phyloP scores from a whole-genome alignment of 176 grass and related monocot species.

The Ensete ventricosum region DNA sequence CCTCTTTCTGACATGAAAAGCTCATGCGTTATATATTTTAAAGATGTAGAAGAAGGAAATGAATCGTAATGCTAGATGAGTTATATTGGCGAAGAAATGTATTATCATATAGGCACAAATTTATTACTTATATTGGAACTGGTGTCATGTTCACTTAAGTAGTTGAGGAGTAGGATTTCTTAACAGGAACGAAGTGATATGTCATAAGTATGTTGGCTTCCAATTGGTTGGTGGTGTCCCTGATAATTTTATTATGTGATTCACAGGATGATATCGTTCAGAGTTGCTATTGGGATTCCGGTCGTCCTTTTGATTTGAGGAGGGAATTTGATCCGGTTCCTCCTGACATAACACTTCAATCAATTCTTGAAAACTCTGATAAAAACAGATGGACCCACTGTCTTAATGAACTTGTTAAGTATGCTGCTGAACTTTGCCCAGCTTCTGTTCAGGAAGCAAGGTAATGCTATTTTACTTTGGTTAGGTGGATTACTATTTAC shows the following conservation, averaged over 20 bases:
- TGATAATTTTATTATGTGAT: slow-evolving; percentile 3
- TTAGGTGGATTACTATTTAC: background rate
- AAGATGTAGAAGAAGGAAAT: too few relatives aligned
- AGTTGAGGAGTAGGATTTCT: background rate
- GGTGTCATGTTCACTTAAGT: background rate
- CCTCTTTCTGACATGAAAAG: too few relatives aligned
- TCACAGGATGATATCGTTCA: slow-evolving; percentile 96
- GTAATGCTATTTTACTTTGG: slow-evolving; percentile 34
- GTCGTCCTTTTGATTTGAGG: slow-evolving; percentile 80
- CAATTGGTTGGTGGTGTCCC: slow-evolving; percentile 5
- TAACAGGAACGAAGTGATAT: background rate
- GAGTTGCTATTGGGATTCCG: slow-evolving; percentile 96
- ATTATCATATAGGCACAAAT: background rate
- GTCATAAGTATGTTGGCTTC: background rate
- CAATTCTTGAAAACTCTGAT: slow-evolving; percentile 82
- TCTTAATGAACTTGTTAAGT: slow-evolving; percentile 94
- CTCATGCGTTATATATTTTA: too few relatives aligned
- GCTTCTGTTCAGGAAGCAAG: slow-evolving; percentile 84
- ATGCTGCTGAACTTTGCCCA: slow-evolving; percentile 84
- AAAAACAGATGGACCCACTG: slow-evolving; percentile 93
- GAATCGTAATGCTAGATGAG: background rate
- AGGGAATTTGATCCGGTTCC: slow-evolving; percentile 88
- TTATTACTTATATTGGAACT: background rate
- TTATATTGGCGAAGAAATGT: background rate
- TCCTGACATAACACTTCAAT: slow-evolving; percentile 83